Evolutionary conservation across 306 rosid species (phyloP).

Genomic region (Quercus alba): DNA sequence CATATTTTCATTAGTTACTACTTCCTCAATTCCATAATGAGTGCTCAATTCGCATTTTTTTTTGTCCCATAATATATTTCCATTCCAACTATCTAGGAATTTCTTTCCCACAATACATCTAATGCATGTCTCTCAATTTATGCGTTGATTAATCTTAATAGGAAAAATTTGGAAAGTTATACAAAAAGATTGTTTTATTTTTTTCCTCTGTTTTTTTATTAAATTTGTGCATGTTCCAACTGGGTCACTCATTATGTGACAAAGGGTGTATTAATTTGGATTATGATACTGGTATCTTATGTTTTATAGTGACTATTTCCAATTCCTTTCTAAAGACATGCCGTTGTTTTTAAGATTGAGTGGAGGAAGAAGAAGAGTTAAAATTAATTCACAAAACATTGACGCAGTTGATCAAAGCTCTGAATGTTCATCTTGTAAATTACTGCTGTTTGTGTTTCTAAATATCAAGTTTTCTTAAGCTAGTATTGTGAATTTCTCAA

Average conservation of each 20-base stretch:
- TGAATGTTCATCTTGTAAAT: background rate
- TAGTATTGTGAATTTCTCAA: conserved; percentile 24
- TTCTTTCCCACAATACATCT: no score
- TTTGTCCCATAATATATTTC: no score
- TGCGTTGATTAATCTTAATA: no score
- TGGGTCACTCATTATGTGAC: background rate
- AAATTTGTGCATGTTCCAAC: no score
- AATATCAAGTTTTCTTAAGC: conserved; percentile 11
- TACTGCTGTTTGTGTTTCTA: conserved; percentile 11
- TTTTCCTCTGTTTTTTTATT: no score
- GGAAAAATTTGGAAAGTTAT: no score
- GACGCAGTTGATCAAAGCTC: background rate
- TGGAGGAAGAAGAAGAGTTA: no score
- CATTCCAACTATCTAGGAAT: no score
- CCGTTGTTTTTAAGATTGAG: background rate
- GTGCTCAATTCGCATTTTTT: no score
- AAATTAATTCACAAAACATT: no score
- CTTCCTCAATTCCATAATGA: background rate
- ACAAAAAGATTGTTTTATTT: no score
- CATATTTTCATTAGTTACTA: background rate
- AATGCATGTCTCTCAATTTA: no score
- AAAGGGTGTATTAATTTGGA: background rate
- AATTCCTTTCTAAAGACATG: background rate
- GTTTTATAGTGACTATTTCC: background rate
- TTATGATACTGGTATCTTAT: background rate